Evolutionary conservation across 805 yeast species (phyloP), one percentile per base, ranked within the genome.

Genomic region (Nakazawaea siamensis): DNA sequence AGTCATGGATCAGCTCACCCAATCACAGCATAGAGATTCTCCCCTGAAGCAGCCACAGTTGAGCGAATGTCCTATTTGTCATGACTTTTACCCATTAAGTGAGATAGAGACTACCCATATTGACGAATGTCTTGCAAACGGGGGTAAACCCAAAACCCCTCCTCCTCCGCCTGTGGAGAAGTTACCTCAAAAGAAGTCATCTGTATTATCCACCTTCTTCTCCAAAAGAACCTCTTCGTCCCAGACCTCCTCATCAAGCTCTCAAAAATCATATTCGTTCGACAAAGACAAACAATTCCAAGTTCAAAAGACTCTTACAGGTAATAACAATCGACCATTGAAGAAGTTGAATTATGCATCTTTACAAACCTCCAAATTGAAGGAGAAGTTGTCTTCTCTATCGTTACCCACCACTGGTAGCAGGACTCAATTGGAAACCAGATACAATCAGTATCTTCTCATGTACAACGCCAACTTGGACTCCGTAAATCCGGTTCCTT

Each of bases 381-480:
- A 76, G 44, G 75, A 72, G 30, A 76, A 76, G 49, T 58, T 88
- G 12, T 34, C 62, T 2, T 63, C 68, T 6, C 51, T 73, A 16
- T 72, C 73, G 11, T 53, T 88, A 5, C 70, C 87, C 0, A 63
- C 74, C 0, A 54, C 51, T 8, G 97, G 97, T 0, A 55, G 79
- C 1, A 63, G 84, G 40, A 57, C 57, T 12, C 78, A 73, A 43
- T 48, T 87, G 45, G 88, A 83, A 41, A 57, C 69, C 14, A 58
- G 97, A 27, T 82, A 82, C 50, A 78, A 74, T 42, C 90, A 87
- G 44, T 88, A 76, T 60, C 74, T 80, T 37, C 73, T 77, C 21
- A 50, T 86, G 9, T 81, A 79, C 76, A 88, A 88, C 50, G 78
- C 95, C 10, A 86, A 86, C 48, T 67, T 77, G 28, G 95, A 86